A percentile compares a stretch with the other conserved stretches of the same genome.
Conservation (phyloP, 352 stramenopile species). For the Phytophthora sansomeana region DNA sequence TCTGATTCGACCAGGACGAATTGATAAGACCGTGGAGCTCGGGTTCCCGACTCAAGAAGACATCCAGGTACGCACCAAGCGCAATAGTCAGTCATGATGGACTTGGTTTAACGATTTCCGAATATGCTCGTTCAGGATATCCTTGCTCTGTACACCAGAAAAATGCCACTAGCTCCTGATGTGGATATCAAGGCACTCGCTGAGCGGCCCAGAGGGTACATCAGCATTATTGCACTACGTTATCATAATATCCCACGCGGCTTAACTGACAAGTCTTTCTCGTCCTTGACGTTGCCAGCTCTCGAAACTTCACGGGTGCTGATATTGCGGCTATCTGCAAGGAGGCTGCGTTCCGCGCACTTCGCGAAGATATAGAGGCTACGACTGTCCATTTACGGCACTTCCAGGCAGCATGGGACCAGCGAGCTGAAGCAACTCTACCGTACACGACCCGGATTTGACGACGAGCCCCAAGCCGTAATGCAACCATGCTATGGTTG, state of each 20-base stretch:
- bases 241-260: neutral
- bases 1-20: constrained; percentile 78
- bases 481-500: neutral
- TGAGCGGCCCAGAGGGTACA: constrained; percentile 47
- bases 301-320: constrained; percentile 59
- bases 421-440: constrained; percentile 29
- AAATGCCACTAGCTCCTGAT: constrained; percentile 72
- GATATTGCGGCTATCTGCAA: constrained; percentile 80
- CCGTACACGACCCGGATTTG: constrained; percentile 20
- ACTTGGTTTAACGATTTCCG: constrained; percentile 13
- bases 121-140: constrained; percentile 56
- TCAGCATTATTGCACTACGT: constrained; percentile 2
- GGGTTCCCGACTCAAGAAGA: constrained; percentile 60
- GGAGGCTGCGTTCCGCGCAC: constrained; percentile 78
- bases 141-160: constrained; percentile 64
- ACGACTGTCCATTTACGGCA: constrained; percentile 43
- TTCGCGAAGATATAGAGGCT: constrained; percentile 69
- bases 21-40: constrained; percentile 79
- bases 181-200: constrained; percentile 61
- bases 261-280: constrained; percentile 8
- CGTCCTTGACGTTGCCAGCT: constrained; percentile 29
- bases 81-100: neutral
- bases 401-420: constrained; percentile 61
- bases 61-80: constrained; percentile 36
- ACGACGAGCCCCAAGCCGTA: constrained; percentile 3